These are phyloP conservation scores for Conticribra weissflogii DNA, from an alignment of 108 stramenopile genomes.

Conservation along the genomic window DNA sequence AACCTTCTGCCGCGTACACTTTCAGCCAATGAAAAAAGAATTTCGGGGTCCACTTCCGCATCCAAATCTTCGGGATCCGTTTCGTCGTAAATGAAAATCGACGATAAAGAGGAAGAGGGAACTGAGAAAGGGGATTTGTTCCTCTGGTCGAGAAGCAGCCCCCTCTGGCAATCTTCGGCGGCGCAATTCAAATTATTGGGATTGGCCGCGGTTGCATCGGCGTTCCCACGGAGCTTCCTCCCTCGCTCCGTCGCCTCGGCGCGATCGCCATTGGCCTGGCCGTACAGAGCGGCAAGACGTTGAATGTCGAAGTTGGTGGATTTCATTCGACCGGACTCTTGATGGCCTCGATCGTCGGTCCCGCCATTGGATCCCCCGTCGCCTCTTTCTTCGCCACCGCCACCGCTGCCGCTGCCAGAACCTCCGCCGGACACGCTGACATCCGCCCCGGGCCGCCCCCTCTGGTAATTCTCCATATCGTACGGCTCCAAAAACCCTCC, in stretches of 20 bases:
- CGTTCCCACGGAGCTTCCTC: neutral
- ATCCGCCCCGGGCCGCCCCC: neutral
- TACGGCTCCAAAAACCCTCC: conserved; percentile 42
- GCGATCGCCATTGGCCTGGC: neutral
- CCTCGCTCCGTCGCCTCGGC: conserved; percentile 3
- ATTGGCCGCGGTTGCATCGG: neutral
- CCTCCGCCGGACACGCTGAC: neutral
- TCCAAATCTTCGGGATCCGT: conserved; percentile 9
- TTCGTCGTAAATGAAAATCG: conserved; percentile 13
- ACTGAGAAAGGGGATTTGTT: no score
- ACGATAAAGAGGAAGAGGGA: no score
- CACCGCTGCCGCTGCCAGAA: neutral
- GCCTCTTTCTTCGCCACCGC: neutral
- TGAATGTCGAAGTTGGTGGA: conserved; percentile 24
- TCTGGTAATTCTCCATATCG: conserved; percentile 31
- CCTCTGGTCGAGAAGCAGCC: neutral
- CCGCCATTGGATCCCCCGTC: neutral
- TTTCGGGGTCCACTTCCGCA: neutral
- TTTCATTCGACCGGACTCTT: conserved; percentile 1
- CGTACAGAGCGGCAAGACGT: neutral
- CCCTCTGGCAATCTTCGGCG: neutral
- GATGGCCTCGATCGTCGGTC: neutral
- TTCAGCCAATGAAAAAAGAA: neutral
- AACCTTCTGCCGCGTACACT: neutral
- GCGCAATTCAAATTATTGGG: neutral